A percentile compares a stretch with the other conserved stretches of the same genome.
phyloP scores from a whole-genome alignment of 495 filamentous ascomycete species.

The Talaromyces adpressus region DNA sequence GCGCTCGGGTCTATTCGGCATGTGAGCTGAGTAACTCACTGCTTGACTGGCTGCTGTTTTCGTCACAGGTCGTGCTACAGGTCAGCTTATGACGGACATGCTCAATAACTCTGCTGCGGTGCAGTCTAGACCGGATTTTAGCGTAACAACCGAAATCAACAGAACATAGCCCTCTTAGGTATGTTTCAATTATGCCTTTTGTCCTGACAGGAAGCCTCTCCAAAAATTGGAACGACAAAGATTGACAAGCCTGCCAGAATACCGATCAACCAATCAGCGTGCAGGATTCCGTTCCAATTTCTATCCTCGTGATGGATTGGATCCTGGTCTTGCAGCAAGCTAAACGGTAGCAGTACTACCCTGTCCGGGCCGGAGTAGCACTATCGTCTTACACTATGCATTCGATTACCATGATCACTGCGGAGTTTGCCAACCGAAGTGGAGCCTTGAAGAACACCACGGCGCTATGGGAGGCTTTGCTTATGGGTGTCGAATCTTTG shows the following conservation, averaged over 20 bases:
- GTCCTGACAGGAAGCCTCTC: not conserved
- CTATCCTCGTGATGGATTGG: constrained; percentile 6
- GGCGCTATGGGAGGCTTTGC: not conserved
- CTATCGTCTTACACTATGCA: not conserved
- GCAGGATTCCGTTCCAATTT: not conserved
- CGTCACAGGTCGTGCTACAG: not conserved
- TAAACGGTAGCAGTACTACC: constrained; percentile 2
- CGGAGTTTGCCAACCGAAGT: not conserved
- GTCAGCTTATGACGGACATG: not conserved
- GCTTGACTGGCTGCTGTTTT: not conserved
- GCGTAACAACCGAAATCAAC: not conserved
- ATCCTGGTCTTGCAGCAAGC: constrained; percentile 2
- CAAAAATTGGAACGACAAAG: not conserved
- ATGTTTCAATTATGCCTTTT: not conserved
- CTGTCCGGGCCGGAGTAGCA: not conserved
- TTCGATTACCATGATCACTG: not conserved
- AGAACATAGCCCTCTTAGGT: not conserved
- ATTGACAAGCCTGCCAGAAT: not conserved
- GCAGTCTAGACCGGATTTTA: not conserved
- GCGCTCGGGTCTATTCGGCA: not conserved
- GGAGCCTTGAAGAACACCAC: not conserved
- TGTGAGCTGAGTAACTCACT: not conserved
- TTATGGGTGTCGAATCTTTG: not conserved
- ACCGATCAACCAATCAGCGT: not conserved
- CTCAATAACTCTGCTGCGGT: not conserved